phyloP scores from a whole-genome alignment of 768 basidiomycete species.

The Cantharellus anzutake region DNA sequence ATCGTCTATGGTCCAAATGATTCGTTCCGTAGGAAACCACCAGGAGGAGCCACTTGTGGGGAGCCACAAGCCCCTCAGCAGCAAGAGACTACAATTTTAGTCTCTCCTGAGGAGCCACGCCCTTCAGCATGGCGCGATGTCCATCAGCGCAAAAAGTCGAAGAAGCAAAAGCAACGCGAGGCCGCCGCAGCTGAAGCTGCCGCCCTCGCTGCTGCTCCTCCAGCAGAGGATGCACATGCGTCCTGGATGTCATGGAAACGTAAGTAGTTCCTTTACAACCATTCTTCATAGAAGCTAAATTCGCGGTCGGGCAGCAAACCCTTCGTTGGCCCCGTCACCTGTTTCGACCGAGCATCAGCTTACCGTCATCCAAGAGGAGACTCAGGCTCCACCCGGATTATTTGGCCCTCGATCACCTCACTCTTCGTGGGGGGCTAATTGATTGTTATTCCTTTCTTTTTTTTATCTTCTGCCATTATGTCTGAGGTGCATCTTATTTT shows the following conservation, averaged over 20 bases:
- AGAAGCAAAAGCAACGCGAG: conserved; percentile 25
- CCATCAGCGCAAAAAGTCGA: conserved; percentile 25
- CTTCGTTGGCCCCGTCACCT: conserved; percentile 36
- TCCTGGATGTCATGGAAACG: conserved; percentile 29
- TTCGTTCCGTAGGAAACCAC: conserved; percentile 3
- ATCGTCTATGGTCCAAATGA: not conserved
- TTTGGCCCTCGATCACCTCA: conserved; percentile 48
- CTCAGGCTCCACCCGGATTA: conserved; percentile 30
- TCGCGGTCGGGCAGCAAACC: conserved; percentile 31
- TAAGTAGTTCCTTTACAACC: conserved; percentile 11
- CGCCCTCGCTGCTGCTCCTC: conserved; percentile 4
- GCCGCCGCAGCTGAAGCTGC: conserved; percentile 22
- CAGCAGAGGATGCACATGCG: not conserved
- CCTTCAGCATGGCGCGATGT: conserved; percentile 31
- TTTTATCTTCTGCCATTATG: too few relatives aligned
- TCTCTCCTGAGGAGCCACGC: conserved; percentile 24
- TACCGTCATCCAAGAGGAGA: conserved; percentile 28
- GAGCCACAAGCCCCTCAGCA: conserved; percentile 1
- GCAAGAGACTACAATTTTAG: conserved; percentile 7
- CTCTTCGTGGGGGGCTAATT: not conserved
- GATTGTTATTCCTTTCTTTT: too few relatives aligned
- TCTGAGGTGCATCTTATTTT: too few relatives aligned
- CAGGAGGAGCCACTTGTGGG: not conserved
- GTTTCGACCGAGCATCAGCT: conserved; percentile 35
- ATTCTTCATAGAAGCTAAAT: not conserved